Base-by-base conservation (phyloP, 805 yeast genomes). In the Ascoidea rubescens region DNA sequence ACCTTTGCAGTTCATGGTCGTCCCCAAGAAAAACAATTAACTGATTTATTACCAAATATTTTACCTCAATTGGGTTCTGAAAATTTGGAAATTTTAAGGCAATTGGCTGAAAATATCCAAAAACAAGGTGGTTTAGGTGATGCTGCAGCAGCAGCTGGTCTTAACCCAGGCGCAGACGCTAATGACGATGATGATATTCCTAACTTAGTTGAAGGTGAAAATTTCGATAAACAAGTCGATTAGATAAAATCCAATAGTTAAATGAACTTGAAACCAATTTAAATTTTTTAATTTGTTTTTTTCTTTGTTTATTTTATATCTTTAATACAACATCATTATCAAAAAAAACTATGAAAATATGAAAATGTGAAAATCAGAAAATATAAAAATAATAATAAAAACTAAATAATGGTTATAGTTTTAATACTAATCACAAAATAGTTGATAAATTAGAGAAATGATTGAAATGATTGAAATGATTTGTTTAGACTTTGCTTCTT, bases 21-120 rank as follows among this genome's bases (percentile, higher is more conserved):
- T 71, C 87, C 96, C 59, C 93, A 87, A 72, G 93, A 88, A 74
- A 90, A 88, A 82, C 78, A 81, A 60, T 80, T 91, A 66, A 83
- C 93, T 60, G 96, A 90, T 65, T 80, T 93, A 74, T 79, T 91
- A 62, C 98, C 98, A 65, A 84, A 81, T 71, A 88, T 91, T 72
- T 80, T 91, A 68, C 90, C 96, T 63, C 96, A 90, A 78, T 79
- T 91, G 73, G 96, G 97, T 66, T 87, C 96, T 61, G 98, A 91
- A 72, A 87, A 93, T 73, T 81, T 88, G 69, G 86, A 84, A 68
- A 82, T 87, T 71, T 79, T 91, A 71, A 83, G 87, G 69, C 79
- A 84, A 73, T 77, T 91, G 70, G 96, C 97, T 57, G 86, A 86
- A 72, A 90, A 86, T 71, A 72, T 87, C 71, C 90, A 87, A 75